Evolutionary conservation across 257 asterid genomes (phyloP).

Genomic region (Misopates orontium): DNA sequence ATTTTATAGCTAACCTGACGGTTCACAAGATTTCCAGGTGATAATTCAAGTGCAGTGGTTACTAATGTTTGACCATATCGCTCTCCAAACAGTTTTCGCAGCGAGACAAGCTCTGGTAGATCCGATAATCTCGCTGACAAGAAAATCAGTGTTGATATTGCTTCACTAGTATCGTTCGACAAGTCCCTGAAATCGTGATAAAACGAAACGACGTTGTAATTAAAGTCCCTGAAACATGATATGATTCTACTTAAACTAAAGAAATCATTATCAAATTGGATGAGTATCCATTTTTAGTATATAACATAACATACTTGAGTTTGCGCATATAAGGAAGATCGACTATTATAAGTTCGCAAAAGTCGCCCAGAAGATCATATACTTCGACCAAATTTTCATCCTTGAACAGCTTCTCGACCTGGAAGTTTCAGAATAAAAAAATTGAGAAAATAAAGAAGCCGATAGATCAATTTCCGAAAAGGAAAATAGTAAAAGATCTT

Average conservation of each 20-base stretch:
- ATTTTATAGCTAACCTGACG: constrained; percentile 46
- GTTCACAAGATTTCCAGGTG: constrained; percentile 65
- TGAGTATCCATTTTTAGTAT: background rate
- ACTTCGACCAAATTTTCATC: constrained; percentile 53
- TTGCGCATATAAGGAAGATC: constrained; percentile 62
- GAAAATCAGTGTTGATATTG: constrained; percentile 67
- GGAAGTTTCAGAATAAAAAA: constrained; percentile 5
- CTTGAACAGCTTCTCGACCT: constrained; percentile 71
- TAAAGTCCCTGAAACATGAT: background rate
- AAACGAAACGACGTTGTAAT: no score
- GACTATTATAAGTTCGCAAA: constrained; percentile 54
- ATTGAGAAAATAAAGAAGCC: background rate
- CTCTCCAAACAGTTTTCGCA: constrained; percentile 59
- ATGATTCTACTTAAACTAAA: no score
- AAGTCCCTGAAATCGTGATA: constrained; percentile 57
- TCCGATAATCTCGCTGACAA: constrained; percentile 80
- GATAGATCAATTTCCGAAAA: background rate
- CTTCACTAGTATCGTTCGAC: constrained; percentile 73
- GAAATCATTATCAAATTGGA: no score
- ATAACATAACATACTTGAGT: constrained; percentile 41
- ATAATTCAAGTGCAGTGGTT: constrained; percentile 53
- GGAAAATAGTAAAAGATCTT: no score
- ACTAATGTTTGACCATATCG: constrained; percentile 66
- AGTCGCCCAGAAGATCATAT: constrained; percentile 60
- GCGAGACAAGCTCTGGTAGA: constrained; percentile 61